These are phyloP conservation scores for Tulasnella sp. DNA, from an alignment of 768 basidiomycete genomes.

Conservation along the genomic window DNA sequence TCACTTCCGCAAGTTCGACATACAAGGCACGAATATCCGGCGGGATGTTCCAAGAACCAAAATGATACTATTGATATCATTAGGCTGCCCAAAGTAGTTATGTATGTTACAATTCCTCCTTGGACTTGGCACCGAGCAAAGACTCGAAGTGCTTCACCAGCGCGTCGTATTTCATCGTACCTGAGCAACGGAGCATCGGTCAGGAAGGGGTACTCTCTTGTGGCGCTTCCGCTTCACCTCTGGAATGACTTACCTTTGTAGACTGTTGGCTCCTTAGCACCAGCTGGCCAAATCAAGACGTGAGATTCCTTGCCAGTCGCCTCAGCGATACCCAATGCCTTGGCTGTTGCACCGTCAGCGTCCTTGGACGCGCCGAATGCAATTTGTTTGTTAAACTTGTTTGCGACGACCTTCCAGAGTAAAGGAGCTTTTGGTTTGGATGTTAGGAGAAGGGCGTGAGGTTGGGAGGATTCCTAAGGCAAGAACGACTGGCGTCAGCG, in stretches of 20 bases:
- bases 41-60: not conserved
- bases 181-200: not conserved
- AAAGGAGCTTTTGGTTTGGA: constrained; percentile 73
- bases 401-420: constrained; percentile 74
- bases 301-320: constrained; percentile 62
- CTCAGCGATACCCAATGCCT: constrained; percentile 41
- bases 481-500: not conserved
- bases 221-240: too few species aligned
- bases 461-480: constrained; percentile 41
- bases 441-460: constrained; percentile 61
- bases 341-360: constrained; percentile 41
- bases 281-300: constrained; percentile 65
- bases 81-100: not conserved
- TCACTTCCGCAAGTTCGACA: not conserved
- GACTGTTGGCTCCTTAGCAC: constrained; percentile 51
- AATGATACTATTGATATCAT: not conserved
- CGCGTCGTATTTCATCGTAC: not conserved
- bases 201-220: not conserved
- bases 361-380: constrained; percentile 36
- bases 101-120: not conserved
- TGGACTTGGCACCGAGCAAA: not conserved
- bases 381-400: constrained; percentile 62
- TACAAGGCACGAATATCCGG: not conserved
- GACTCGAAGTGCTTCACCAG: not conserved
- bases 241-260: constrained; percentile 57